These are phyloP conservation scores for Metrosideros polymorpha DNA, from an alignment of 441 rosid genomes.

Conservation along the genomic window DNA sequence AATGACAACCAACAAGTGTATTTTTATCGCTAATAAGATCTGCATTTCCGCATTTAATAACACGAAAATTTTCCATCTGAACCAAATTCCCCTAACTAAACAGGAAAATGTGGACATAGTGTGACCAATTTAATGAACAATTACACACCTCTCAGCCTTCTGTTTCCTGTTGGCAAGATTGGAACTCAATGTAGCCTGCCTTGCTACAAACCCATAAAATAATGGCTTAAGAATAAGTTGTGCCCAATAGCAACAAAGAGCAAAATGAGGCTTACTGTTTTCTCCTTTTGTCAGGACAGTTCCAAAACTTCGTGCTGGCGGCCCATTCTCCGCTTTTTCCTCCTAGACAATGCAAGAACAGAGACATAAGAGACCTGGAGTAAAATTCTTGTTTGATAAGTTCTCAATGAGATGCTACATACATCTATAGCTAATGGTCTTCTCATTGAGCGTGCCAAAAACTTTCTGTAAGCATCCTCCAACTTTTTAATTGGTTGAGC, in stretches of 20 bases:
- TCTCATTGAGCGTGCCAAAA: slow-evolving; percentile 7
- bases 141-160: slow-evolving; percentile 46
- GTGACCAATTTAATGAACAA: neutral
- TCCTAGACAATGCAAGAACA: slow-evolving; percentile 20
- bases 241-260: neutral
- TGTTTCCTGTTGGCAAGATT: slow-evolving; percentile 27
- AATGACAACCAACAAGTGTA: neutral
- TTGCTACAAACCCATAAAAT: slow-evolving; percentile 26
- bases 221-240: neutral
- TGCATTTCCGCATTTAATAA: neutral
- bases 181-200: slow-evolving; percentile 25
- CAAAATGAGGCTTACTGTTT: slow-evolving; percentile 30
- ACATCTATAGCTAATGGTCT: slow-evolving; percentile 2
- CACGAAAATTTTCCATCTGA: neutral
- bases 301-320: slow-evolving; percentile 70
- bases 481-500: slow-evolving; percentile 9
- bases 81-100: neutral
- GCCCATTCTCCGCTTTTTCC: slow-evolving; percentile 34
- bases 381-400: neutral
- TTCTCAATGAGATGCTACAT: neutral
- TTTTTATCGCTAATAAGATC: no score
- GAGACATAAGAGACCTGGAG: neutral
- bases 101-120: neutral
- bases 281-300: slow-evolving; percentile 52
- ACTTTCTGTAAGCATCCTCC: slow-evolving; percentile 8